phyloP scores from a whole-genome alignment of 805 yeast genomes.

The Candida pini region DNA sequence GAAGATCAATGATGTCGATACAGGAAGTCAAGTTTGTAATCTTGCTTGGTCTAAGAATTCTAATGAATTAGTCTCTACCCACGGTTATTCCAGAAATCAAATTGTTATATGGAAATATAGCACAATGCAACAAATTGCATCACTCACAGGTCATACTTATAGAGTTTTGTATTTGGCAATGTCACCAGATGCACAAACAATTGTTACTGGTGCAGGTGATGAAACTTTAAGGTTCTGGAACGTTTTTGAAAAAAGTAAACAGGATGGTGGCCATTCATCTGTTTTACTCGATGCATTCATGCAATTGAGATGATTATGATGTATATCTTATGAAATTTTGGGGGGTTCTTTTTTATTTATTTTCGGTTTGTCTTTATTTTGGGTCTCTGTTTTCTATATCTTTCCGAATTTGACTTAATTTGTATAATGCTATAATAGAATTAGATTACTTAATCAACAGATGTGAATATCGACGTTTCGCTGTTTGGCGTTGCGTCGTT shows the following conservation, averaged over 20 bases:
- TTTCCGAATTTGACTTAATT: too few relatives aligned
- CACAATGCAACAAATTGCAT: slow-evolving; percentile 86
- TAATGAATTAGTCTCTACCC: slow-evolving; percentile 89
- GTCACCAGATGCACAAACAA: slow-evolving; percentile 94
- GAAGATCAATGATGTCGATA: slow-evolving; percentile 73
- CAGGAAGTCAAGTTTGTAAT: slow-evolving; percentile 96
- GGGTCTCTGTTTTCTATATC: background rate
- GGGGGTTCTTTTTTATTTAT: background rate
- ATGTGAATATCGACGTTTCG: too few relatives aligned
- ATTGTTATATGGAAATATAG: slow-evolving; percentile 93
- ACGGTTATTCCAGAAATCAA: slow-evolving; percentile 89
- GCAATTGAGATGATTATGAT: slow-evolving; percentile 49
- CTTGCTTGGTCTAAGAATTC: slow-evolving; percentile 89
- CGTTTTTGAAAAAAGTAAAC: slow-evolving; percentile 73
- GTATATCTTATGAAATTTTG: background rate
- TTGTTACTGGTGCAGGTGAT: slow-evolving; percentile 98
- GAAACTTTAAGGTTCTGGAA: slow-evolving; percentile 96
- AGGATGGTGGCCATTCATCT: slow-evolving; percentile 53
- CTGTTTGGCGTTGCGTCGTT: too few relatives aligned
- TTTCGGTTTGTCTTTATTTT: background rate
- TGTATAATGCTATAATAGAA: too few relatives aligned
- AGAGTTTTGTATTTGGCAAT: slow-evolving; percentile 84
- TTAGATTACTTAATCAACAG: too few relatives aligned
- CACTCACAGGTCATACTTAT: slow-evolving; percentile 89
- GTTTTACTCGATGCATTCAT: slow-evolving; percentile 68